Evolutionary conservation across 1,284 basidiomycete genomes (phyloP), one percentile per base, ranked within the genome.

Genomic region (Ceratobasidium sp.): DNA sequence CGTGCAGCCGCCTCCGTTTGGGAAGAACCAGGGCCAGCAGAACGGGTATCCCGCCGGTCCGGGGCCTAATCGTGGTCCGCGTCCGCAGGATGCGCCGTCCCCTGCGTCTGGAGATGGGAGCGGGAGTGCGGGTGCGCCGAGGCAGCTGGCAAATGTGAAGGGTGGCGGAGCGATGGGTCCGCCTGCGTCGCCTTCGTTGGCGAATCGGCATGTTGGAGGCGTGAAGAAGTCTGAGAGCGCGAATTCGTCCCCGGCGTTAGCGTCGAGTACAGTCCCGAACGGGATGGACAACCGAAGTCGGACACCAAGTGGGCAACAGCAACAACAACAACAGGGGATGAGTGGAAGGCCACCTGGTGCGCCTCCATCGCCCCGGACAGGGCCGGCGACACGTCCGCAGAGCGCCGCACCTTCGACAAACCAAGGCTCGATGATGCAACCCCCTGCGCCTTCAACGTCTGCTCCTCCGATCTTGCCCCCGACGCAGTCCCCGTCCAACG

Each of bases 171-270:
- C 64, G 32, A 69, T 69, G 66, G 66, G 66, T 32, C 66, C 66
- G 11, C 66, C 66, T 7, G 66, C 66, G 5, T 69, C 66, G 16
- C 66, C 66, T 7, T 46, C 41, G 52, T 28, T 69, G 18, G 30
- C 66, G 41, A 41, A 69, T 28, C 66, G 66, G 2, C 41, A 26
- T n/a, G 66, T 69, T 1, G 54, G 66, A 8, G 52, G 52, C 13
- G 66, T 69, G 38, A 69, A 69, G 58, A 57, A 58, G 43, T 58
- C 66, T 14, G 66, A 69, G 66, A 69, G 66, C 43, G 66, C 66
- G 16, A 26, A 26, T 13, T 57, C 52, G 38, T 43, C 32, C 9
- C 66, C 66, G 50, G 66, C 52, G 18, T 21, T 69, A 6, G n/a
- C 64, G 50, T 47, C 66, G 66, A 57, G 52, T 18, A 32, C 66